A percentile compares a stretch with the other conserved stretches of the same genome.
phyloP scores from a whole-genome alignment of 192 early-diverging fungal species.

The Coemansia sp. region DNA sequence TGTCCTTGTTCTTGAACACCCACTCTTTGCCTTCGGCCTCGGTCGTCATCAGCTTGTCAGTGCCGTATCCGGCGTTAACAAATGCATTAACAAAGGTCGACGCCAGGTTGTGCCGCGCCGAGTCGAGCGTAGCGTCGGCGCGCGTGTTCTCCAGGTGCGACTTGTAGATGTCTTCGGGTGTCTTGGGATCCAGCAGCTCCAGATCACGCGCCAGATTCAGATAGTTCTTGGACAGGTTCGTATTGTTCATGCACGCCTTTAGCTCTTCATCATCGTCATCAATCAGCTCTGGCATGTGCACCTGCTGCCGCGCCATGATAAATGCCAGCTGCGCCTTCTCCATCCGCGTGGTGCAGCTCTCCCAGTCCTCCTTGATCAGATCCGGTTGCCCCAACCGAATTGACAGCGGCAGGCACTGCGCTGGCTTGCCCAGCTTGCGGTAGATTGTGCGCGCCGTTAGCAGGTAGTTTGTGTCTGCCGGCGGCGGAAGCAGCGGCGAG shows the following conservation, averaged over 20 bases:
- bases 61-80: conserved; percentile 95
- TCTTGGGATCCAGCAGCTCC: conserved; percentile 92
- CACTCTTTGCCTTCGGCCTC: conserved; percentile 74
- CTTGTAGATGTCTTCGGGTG: conserved; percentile 99
- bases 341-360: conserved; percentile 75
- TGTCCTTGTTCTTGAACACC: conserved; percentile 99
- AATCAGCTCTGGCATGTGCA: conserved; percentile 65
- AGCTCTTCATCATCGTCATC: conserved; percentile 85
- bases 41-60: conserved; percentile 80
- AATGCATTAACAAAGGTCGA: conserved; percentile 99
- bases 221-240: conserved; percentile 83
- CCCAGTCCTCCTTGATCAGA: conserved; percentile 85
- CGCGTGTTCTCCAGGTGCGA: conserved; percentile 88
- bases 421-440: conserved; percentile 72
- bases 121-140: conserved; percentile 74
- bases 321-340: conserved; percentile 96
- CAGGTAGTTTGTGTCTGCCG: conserved; percentile 82
- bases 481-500: conserved; percentile 87
- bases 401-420: conserved; percentile 83
- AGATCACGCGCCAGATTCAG: conserved; percentile 86
- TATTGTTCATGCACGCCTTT: conserved; percentile 86
- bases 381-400: conserved; percentile 80
- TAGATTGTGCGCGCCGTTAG: conserved; percentile 90
- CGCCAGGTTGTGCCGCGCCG: conserved; percentile 92
- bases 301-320: conserved; percentile 86